A percentile compares a stretch with the other conserved stretches of the same genome.
Conservation (phyloP, 208 protist species). For the Crithidia bombi region DNA sequence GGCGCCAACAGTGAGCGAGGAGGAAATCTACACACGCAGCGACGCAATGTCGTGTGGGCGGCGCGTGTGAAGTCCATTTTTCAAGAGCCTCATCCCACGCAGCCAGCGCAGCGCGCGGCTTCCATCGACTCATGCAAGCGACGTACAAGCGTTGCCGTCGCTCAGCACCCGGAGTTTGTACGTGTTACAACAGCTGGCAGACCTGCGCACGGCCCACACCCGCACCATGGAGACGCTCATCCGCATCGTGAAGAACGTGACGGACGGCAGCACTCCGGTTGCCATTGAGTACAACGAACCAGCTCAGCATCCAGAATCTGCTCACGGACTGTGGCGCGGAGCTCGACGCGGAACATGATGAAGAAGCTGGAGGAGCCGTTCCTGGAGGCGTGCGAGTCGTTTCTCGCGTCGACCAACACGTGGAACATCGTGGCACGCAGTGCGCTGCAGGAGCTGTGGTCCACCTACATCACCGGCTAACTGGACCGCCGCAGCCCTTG, state of each 20-base stretch:
- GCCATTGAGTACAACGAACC: constrained; percentile 39
- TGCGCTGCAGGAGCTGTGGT: constrained; percentile 20
- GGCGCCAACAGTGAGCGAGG: constrained; percentile 15
- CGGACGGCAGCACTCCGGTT: constrained; percentile 3
- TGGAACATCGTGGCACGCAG: constrained; percentile 29
- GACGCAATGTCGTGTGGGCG: constrained; percentile 17
- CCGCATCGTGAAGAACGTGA: constrained; percentile 33
- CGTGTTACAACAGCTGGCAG: constrained; percentile 24
- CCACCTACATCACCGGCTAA: constrained; percentile 10
- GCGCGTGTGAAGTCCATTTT: constrained; percentile 15
- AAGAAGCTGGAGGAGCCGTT: constrained; percentile 62
- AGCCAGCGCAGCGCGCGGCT: constrained; percentile 20
- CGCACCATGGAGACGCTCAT: constrained; percentile 32
- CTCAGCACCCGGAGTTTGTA: constrained; percentile 14
- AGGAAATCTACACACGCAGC: constrained; percentile 12
- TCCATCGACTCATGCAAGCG: constrained; percentile 31
- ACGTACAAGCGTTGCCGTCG: constrained; percentile 40
- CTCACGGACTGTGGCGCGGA: constrained; percentile 32
- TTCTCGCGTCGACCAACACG: constrained; percentile 27
- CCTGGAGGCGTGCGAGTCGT: constrained; percentile 52
- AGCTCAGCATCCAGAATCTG: constrained; percentile 43
- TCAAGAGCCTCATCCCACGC: constrained; percentile 9
- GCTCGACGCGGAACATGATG: constrained; percentile 38
- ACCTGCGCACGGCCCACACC: constrained; percentile 25
- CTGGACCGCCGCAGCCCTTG: not conserved